Conservation (phyloP, 768 basidiomycete genomes). For the Russula abietina region DNA sequence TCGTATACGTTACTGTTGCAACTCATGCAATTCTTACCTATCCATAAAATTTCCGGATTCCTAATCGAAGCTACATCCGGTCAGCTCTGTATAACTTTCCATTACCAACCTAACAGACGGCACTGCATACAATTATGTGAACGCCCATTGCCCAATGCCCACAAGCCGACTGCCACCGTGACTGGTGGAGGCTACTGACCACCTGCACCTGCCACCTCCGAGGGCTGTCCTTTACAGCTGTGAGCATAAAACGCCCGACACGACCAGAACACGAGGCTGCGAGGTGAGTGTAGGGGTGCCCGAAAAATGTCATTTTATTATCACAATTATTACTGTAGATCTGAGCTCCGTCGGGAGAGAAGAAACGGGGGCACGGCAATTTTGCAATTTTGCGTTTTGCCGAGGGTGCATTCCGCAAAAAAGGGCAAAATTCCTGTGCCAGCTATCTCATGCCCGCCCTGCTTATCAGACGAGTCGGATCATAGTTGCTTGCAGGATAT, state of each 20-base stretch:
- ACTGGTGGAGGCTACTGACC: too few relatives aligned
- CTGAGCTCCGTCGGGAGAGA: background rate
- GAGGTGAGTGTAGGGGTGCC: background rate
- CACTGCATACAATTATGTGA: too few relatives aligned
- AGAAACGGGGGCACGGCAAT: background rate
- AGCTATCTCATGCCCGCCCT: background rate
- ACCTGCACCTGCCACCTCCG: background rate
- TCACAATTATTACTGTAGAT: background rate
- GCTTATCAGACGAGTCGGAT: background rate
- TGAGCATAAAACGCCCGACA: background rate
- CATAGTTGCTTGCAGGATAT: background rate
- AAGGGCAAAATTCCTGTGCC: too few relatives aligned
- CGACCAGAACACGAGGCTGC: background rate
- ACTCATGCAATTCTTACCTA: too few relatives aligned
- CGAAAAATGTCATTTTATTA: background rate
- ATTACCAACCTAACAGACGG: too few relatives aligned
- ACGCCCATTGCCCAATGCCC: too few relatives aligned
- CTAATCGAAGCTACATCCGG: too few relatives aligned
- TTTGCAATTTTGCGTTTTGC: too few relatives aligned
- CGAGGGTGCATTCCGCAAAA: background rate
- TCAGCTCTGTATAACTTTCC: too few relatives aligned
- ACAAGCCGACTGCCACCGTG: background rate
- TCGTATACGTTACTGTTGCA: too few relatives aligned
- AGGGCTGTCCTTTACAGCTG: background rate
- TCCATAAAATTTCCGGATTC: too few relatives aligned